Conservation (phyloP, 805 yeast species). For the Hemisphaericaspora nanyangensis region DNA sequence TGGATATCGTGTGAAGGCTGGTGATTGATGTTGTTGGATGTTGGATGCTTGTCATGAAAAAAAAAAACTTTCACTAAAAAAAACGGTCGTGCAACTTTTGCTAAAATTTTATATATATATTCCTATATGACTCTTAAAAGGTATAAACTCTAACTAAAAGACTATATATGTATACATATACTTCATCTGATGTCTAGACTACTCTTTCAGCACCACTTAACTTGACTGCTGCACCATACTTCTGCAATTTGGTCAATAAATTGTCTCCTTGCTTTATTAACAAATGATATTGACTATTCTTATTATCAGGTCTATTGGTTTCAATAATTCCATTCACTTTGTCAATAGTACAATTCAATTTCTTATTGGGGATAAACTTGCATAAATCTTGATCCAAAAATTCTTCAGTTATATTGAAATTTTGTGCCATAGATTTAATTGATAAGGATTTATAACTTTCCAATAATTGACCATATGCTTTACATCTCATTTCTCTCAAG, state of each 20-base stretch:
- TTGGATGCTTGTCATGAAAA: background rate
- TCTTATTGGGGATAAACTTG: conserved; percentile 87
- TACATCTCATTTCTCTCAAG: conserved; percentile 88
- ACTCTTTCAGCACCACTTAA: conserved; percentile 86
- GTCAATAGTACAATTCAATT: conserved; percentile 92
- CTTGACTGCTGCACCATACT: conserved; percentile 95
- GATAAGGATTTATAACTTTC: conserved; percentile 93
- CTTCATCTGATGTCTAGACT: conserved; percentile 3
- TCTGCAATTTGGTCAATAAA: conserved; percentile 88
- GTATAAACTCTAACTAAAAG: background rate
- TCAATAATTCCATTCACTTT: conserved; percentile 92
- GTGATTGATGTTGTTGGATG: background rate
- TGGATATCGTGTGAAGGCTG: no score
- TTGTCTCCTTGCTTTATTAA: conserved; percentile 91
- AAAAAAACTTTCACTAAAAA: background rate
- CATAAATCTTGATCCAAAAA: conserved; percentile 86
- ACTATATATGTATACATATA: background rate
- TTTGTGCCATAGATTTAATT: conserved; percentile 87
- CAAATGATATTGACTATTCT: conserved; percentile 86
- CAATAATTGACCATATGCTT: conserved; percentile 88
- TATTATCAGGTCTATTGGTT: conserved; percentile 94
- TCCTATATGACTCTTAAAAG: no score
- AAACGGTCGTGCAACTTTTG: background rate
- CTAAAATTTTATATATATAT: no score
- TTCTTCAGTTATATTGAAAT: conserved; percentile 84